These are phyloP conservation scores for Colletotrichum godetiae DNA, from an alignment of 2,329 filamentous ascomycete species.

Conservation along the genomic window DNA sequence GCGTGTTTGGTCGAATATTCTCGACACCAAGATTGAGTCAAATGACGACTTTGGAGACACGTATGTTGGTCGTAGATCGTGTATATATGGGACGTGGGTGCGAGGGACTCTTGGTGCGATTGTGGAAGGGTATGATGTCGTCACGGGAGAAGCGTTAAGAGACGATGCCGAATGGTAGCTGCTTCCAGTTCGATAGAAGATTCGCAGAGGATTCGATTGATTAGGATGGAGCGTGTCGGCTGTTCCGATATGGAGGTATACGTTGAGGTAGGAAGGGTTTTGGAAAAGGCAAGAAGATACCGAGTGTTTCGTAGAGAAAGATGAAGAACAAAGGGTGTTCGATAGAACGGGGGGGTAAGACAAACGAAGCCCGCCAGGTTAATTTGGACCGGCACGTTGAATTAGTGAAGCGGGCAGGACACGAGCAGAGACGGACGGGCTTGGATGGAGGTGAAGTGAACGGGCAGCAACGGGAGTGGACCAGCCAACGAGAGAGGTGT, in stretches of 20 bases:
- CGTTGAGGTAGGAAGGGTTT: neutral
- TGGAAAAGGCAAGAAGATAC: neutral
- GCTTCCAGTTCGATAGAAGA: neutral
- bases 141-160: constrained; percentile 5
- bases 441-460: constrained; percentile 27
- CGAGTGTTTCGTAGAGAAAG: neutral
- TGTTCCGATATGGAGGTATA: neutral
- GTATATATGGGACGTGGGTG: neutral
- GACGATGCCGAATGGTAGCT: neutral
- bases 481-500: neutral
- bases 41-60: neutral
- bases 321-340: neutral
- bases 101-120: neutral
- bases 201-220: neutral
- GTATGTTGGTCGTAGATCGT: neutral
- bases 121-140: constrained; percentile 8
- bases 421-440: neutral
- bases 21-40: constrained; percentile 7
- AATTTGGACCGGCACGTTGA: constrained; percentile 8
- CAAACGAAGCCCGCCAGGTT: constrained; percentile 4
- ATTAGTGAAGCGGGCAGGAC: constrained; percentile 16
- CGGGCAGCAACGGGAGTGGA: constrained; percentile 24
- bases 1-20: neutral
- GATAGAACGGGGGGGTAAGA: neutral
- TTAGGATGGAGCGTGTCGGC: neutral